Evolutionary conservation across 257 asterid genomes (phyloP).

Genomic region (Solanum verrucosum): DNA sequence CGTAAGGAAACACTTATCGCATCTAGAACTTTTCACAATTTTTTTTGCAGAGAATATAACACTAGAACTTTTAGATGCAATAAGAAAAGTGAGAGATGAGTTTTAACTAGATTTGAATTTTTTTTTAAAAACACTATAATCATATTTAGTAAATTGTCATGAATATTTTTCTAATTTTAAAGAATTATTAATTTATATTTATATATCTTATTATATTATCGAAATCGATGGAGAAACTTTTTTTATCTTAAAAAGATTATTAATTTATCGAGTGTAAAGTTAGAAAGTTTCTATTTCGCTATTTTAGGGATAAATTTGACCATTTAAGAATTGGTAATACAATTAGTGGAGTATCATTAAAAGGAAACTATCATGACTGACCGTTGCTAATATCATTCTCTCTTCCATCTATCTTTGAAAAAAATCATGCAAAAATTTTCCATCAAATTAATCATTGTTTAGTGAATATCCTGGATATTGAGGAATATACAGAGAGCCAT

Average conservation of each 20-base stretch:
- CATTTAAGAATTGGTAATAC: background rate
- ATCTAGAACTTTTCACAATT: too few species aligned
- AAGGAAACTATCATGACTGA: background rate
- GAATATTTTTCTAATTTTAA: too few species aligned
- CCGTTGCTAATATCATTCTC: background rate
- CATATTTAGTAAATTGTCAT: too few species aligned
- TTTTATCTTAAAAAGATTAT: too few species aligned
- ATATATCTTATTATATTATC: too few species aligned
- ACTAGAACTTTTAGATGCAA: too few species aligned
- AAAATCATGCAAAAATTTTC: background rate
- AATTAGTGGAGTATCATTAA: background rate
- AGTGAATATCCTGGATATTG: background rate
- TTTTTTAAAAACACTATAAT: fast-evolving
- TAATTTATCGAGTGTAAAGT: background rate
- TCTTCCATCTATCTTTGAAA: background rate
- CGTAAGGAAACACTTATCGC: background rate
- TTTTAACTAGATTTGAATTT: too few species aligned
- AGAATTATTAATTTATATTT: too few species aligned
- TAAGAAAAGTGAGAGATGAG: too few species aligned
- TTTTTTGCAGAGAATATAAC: too few species aligned
- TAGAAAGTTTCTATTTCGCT: background rate
- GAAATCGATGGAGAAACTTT: too few species aligned
- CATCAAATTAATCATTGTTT: background rate
- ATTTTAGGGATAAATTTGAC: background rate
- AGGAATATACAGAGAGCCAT: background rate